Evolutionary conservation across 1,284 basidiomycete species (phyloP).

Genomic region (Thecaphora thlaspeos): DNA sequence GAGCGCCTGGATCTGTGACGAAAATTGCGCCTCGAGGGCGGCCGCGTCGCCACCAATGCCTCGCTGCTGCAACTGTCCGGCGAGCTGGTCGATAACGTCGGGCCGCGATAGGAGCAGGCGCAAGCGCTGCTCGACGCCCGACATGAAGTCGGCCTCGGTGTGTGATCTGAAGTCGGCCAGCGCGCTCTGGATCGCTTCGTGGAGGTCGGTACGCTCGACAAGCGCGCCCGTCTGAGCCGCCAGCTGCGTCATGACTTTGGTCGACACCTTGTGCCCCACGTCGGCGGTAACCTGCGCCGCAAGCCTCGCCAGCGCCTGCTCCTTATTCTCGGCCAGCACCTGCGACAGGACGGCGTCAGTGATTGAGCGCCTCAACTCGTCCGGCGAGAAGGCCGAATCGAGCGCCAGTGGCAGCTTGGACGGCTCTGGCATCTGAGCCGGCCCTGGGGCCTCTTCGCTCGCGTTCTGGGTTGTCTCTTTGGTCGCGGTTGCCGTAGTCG

Average conservation of each 20-base stretch:
- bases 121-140: background rate
- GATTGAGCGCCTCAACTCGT: too few relatives aligned
- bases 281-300: too few relatives aligned
- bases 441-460: too few relatives aligned
- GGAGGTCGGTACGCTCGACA: too few relatives aligned
- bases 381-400: too few relatives aligned
- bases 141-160: background rate
- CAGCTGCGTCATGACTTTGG: background rate
- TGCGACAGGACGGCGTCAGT: too few relatives aligned
- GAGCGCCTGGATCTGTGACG: slow-evolving; percentile 1
- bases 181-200: too few relatives aligned
- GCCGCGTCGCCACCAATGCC: too few relatives aligned
- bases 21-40: background rate
- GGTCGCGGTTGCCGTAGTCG: background rate
- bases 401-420: too few relatives aligned
- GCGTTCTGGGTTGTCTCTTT: too few relatives aligned
- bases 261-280: background rate
- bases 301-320: background rate
- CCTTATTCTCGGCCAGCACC: too few relatives aligned
- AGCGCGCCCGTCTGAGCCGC: background rate
- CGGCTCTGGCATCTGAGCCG: too few relatives aligned
- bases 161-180: background rate
- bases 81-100: background rate
- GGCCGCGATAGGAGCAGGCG: background rate
- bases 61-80: background rate